Percentiles rank a stretch among this genome's conserved stretches.
Conservation (phyloP, 352 stramenopile species). For the Albugo candida region DNA sequence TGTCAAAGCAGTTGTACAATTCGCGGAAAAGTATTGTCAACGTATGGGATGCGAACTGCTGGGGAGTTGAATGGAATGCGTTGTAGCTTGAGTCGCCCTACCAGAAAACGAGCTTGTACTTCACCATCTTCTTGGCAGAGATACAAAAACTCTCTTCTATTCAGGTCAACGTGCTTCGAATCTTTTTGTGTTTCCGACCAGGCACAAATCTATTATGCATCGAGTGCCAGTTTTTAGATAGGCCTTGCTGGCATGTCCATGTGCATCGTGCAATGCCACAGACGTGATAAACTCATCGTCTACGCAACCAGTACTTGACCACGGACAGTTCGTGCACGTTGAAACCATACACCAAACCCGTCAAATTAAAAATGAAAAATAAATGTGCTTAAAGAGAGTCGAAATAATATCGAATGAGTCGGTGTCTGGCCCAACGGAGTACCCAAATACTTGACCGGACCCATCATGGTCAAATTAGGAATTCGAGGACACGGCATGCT, state of each 20-base stretch:
- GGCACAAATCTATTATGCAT: constrained; percentile 2
- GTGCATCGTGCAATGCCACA: constrained; percentile 5
- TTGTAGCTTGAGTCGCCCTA: too few species aligned
- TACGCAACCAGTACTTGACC: neutral
- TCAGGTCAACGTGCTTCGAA: too few species aligned
- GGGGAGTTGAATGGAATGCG: too few species aligned
- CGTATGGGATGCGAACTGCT: too few species aligned
- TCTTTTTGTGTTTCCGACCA: too few species aligned
- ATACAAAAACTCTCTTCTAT: too few species aligned
- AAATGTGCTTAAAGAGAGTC: neutral
- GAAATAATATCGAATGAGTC: neutral
- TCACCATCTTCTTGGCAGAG: too few species aligned
- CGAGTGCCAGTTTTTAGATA: neutral
- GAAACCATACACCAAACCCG: neutral
- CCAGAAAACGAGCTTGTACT: too few species aligned
- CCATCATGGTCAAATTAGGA: neutral
- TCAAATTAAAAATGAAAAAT: neutral
- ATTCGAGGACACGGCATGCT: neutral
- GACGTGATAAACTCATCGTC: neutral
- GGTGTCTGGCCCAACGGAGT: constrained; percentile 1
- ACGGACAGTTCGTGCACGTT: neutral
- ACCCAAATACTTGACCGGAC: constrained; percentile 5
- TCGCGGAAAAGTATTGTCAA: too few species aligned
- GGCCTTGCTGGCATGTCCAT: neutral
- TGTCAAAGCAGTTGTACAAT: too few species aligned